Conservation (phyloP, 2,329 filamentous ascomycete genomes). For the Hymenoscyphus linearis region DNA sequence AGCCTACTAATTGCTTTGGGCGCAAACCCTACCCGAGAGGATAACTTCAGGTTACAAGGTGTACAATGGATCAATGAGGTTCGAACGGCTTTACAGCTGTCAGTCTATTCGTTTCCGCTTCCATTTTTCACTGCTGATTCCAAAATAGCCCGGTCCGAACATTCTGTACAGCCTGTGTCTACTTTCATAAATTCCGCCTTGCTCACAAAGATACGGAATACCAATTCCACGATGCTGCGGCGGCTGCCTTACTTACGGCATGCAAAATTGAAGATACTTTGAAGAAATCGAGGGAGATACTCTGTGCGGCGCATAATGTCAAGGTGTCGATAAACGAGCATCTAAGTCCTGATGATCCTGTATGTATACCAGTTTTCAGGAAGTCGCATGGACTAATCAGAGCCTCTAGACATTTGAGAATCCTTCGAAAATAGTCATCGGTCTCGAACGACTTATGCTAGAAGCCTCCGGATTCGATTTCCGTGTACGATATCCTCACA, state of each 20-base stretch:
- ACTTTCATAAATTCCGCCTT: constrained; percentile 91
- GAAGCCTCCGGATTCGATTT: constrained; percentile 95
- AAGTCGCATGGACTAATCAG: background rate
- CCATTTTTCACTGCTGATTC: constrained; percentile 5
- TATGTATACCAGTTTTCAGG: constrained; percentile 35
- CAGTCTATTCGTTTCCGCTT: constrained; percentile 33
- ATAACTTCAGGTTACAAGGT: constrained; percentile 75
- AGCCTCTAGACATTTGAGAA: constrained; percentile 66
- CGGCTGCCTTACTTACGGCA: constrained; percentile 83
- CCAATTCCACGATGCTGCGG: constrained; percentile 78
- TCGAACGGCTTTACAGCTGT: constrained; percentile 73
- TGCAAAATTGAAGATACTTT: constrained; percentile 98
- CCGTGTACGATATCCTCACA: constrained; percentile 80
- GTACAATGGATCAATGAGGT: constrained; percentile 86
- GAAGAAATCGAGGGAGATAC: constrained; percentile 91
- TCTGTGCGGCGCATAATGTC: constrained; percentile 84
- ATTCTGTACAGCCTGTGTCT: constrained; percentile 84
- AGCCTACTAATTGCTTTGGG: constrained; percentile 64
- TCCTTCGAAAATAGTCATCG: constrained; percentile 75
- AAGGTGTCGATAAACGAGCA: constrained; percentile 59
- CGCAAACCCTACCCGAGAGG: constrained; percentile 73
- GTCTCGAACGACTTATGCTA: constrained; percentile 85
- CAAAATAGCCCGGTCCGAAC: constrained; percentile 71
- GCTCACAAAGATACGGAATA: constrained; percentile 82
- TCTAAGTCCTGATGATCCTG: constrained; percentile 75